phyloP scores from a whole-genome alignment of 2,329 filamentous ascomycete species.

The Pyricularia grisea region DNA sequence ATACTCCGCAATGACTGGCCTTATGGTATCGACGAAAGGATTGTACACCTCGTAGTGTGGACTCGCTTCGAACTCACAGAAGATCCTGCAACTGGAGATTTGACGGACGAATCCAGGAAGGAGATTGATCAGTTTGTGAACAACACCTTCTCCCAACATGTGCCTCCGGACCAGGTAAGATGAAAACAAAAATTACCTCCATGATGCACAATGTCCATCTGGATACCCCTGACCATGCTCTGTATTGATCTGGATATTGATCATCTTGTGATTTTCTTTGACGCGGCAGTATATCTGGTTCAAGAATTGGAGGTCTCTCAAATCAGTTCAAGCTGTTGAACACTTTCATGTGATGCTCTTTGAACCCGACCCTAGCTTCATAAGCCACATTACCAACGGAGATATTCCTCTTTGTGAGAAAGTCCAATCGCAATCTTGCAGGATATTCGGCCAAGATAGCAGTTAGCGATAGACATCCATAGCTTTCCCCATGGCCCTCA shows the following conservation, averaged over 20 bases:
- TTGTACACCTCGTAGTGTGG: constrained; percentile 86
- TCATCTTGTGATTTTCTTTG: constrained; percentile 7
- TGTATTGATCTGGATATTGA: not conserved
- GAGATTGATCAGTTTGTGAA: constrained; percentile 65
- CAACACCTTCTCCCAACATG: constrained; percentile 48
- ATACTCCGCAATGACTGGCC: constrained; percentile 91
- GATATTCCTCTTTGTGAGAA: constrained; percentile 58
- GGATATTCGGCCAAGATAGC: not conserved
- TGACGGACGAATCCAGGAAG: constrained; percentile 52
- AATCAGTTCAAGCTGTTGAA: constrained; percentile 79
- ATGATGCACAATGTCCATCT: not conserved
- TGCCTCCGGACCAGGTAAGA: constrained; percentile 45
- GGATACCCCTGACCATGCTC: not conserved
- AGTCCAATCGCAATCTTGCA: constrained; percentile 7
- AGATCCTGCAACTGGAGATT: constrained; percentile 52
- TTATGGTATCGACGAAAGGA: constrained; percentile 69
- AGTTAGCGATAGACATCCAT: not conserved
- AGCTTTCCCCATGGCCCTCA: not conserved
- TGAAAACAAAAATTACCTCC: not conserved
- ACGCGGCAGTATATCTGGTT: constrained; percentile 56
- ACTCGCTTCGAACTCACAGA: constrained; percentile 77
- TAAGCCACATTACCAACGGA: constrained; percentile 61
- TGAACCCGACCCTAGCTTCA: constrained; percentile 60
- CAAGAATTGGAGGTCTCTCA: constrained; percentile 79
- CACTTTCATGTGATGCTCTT: constrained; percentile 94